Evolutionary conservation across 768 basidiomycete genomes (phyloP).

Genomic region (Rhodotorula diobovata): DNA sequence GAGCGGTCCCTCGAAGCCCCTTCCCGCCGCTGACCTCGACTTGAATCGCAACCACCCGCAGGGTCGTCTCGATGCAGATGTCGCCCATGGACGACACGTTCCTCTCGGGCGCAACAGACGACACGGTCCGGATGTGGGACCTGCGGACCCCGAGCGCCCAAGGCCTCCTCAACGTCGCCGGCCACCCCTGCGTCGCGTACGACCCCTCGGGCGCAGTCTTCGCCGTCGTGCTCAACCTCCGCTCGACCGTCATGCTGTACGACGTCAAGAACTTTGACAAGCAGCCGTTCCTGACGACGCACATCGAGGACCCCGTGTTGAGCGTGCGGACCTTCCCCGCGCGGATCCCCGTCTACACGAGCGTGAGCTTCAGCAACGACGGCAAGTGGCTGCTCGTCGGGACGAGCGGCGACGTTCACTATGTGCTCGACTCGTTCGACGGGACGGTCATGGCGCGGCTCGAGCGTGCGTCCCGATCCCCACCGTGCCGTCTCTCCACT

Average conservation of each 20-base stretch:
- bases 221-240: constrained; percentile 72
- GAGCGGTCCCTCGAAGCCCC: neutral
- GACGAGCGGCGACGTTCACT: constrained; percentile 87
- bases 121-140: constrained; percentile 95
- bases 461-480: constrained; percentile 9
- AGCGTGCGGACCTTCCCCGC: constrained; percentile 74
- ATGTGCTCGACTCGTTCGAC: constrained; percentile 85
- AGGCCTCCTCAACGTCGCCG: constrained; percentile 65
- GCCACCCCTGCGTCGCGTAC: constrained; percentile 75
- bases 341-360: constrained; percentile 83
- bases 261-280: constrained; percentile 84
- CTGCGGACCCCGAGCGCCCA: constrained; percentile 67
- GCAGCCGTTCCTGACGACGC: constrained; percentile 78
- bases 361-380: constrained; percentile 80
- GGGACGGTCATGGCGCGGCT: constrained; percentile 77
- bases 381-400: constrained; percentile 87
- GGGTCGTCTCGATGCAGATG: constrained; percentile 83
- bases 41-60: too few relatives aligned
- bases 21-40: neutral
- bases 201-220: constrained; percentile 78
- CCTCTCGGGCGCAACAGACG: constrained; percentile 89
- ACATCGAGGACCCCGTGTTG: constrained; percentile 69
- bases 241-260: constrained; percentile 76
- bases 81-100: constrained; percentile 91
- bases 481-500: too few relatives aligned